Evolutionary conservation across 352 stramenopile species (phyloP).

Genomic region (Blastocystis sp.): DNA sequence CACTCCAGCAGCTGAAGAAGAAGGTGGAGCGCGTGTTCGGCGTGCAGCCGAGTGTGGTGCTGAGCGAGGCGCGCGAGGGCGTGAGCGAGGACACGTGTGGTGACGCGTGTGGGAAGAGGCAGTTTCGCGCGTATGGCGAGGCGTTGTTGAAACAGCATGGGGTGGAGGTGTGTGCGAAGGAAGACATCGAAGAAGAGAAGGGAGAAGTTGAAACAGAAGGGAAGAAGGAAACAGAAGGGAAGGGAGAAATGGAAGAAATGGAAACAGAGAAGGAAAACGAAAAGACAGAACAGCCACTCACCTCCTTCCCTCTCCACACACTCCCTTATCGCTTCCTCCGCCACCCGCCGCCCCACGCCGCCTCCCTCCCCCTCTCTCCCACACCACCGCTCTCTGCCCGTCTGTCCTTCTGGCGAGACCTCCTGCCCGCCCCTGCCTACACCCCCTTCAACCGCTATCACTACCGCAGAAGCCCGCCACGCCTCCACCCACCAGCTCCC

Average conservation of each 20-base stretch:
- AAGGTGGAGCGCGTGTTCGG: constrained; percentile 60
- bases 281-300: background rate
- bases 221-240: background rate
- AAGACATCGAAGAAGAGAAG: background rate
- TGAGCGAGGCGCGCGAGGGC: constrained; percentile 7
- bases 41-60: background rate
- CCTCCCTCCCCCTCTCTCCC: background rate
- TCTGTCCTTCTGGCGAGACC: constrained; percentile 1
- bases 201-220: background rate
- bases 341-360: background rate
- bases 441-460: background rate
- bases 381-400: background rate
- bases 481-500: background rate
- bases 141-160: constrained; percentile 11
- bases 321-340: background rate
- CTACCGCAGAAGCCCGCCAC: background rate
- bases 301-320: background rate
- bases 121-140: constrained; percentile 33
- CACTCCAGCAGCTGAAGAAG: constrained; percentile 13
- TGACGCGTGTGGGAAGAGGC: background rate
- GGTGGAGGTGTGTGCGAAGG: background rate
- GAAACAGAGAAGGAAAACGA: background rate
- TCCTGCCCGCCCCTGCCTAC: background rate
- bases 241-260: background rate
- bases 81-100: constrained; percentile 16